These are phyloP conservation scores for Colletotrichum neosansevieriae DNA, from an alignment of 2,329 filamentous ascomycete genomes.

Conservation along the genomic window DNA sequence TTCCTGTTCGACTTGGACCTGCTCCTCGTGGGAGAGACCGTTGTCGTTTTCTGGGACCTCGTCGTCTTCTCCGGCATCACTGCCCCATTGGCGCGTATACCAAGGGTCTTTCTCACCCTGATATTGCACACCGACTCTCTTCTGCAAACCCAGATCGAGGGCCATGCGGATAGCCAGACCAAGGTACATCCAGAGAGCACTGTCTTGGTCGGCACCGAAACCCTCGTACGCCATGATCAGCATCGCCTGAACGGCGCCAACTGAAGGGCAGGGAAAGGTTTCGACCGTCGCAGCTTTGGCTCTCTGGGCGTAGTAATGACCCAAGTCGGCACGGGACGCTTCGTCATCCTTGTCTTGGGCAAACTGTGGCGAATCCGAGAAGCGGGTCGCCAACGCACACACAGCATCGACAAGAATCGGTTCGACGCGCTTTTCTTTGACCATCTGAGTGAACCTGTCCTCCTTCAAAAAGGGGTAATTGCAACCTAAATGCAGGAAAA, in stretches of 20 bases:
- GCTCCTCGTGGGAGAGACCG: conserved; percentile 60
- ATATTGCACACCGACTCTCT: conserved; percentile 78
- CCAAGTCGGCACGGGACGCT: conserved; percentile 73
- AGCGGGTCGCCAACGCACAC: conserved; percentile 84
- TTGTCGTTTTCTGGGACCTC: conserved; percentile 57
- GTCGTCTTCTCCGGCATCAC: conserved; percentile 43
- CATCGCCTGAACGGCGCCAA: conserved; percentile 86
- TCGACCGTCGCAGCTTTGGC: conserved; percentile 87
- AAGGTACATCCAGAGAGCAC: conserved; percentile 93
- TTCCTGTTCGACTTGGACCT: conserved; percentile 80
- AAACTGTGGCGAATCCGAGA: conserved; percentile 73
- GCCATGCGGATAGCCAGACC: conserved; percentile 88
- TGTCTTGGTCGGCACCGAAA: conserved; percentile 89
- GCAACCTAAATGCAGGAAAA: conserved; percentile 85
- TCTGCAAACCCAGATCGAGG: conserved; percentile 84
- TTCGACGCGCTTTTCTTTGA: conserved; percentile 85
- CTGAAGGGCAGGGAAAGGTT: conserved; percentile 83
- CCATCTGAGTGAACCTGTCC: conserved; percentile 77
- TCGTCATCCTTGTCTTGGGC: conserved; percentile 61
- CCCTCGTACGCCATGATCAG: conserved; percentile 89
- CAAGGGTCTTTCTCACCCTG: conserved; percentile 66
- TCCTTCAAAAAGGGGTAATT: conserved; percentile 86
- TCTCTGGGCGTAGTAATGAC: conserved; percentile 82
- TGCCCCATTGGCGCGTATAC: conserved; percentile 58
- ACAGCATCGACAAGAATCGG: conserved; percentile 89